These are phyloP conservation scores for Fraxinus ornus DNA, from an alignment of 305 asterid genomes.

Conservation along the genomic window DNA sequence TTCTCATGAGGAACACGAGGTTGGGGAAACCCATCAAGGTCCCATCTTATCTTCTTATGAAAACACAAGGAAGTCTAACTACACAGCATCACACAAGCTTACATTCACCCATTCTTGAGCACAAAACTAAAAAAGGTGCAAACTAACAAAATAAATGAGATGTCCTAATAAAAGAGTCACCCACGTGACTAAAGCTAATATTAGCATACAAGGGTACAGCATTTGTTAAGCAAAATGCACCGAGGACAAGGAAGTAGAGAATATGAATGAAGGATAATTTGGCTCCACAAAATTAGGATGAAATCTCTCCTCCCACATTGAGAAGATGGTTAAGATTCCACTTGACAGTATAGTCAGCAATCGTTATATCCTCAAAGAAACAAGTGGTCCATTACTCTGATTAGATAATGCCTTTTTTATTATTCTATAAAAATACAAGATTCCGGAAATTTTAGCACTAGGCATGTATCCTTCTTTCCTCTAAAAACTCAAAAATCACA, in stretches of 20 bases:
- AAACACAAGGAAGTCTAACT: neutral
- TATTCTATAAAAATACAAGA: neutral
- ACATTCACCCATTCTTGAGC: neutral
- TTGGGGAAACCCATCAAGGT: neutral
- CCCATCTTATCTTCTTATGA: neutral
- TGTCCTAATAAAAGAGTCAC: constrained; percentile 8
- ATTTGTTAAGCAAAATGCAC: neutral
- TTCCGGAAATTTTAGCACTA: neutral
- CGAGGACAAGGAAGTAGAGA: neutral
- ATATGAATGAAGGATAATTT: neutral
- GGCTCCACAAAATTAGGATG: neutral
- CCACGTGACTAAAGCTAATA: neutral
- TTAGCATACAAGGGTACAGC: neutral
- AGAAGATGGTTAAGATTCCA: neutral
- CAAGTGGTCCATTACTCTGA: neutral
- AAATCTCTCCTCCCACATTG: neutral
- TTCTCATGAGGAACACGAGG: constrained; percentile 3
- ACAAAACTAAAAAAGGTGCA: neutral
- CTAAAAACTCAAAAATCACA: neutral
- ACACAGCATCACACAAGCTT: neutral
- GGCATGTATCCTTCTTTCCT: neutral
- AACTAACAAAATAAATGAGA: neutral
- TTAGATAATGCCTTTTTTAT: neutral
- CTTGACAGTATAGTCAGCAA: neutral
- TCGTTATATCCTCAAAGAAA: neutral